Percentiles rank a stretch among this genome's conserved stretches.
These are phyloP conservation scores for Suhomyces choctaworum DNA, from an alignment of 1,139 yeast genomes.

Conservation along the genomic window DNA sequence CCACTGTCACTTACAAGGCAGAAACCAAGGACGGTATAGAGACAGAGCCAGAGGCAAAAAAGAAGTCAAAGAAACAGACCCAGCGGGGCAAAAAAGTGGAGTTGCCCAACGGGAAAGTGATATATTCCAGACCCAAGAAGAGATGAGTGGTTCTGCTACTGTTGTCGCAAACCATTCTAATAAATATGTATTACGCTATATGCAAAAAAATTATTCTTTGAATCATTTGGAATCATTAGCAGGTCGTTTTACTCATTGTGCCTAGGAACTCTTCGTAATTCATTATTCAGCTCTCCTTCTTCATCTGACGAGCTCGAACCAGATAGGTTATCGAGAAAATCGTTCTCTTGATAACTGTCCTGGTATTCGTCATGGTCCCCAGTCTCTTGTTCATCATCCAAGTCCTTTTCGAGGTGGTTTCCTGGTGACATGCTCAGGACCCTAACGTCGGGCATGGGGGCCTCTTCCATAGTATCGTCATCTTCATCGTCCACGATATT, in stretches of 20 bases:
- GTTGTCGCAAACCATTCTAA: no score
- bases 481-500: constrained; percentile 15
- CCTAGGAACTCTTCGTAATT: constrained; percentile 41
- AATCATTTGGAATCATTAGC: not conserved
- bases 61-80: constrained; percentile 32
- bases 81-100: constrained; percentile 48
- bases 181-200: no score
- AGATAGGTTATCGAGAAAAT: constrained; percentile 37
- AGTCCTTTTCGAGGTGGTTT: constrained; percentile 10
- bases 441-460: constrained; percentile 21
- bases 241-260: constrained; percentile 26
- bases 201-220: no score
- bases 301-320: constrained; percentile 43
- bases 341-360: constrained; percentile 24
- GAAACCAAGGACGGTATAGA: constrained; percentile 10
- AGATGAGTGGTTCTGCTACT: no score
- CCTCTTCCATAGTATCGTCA: constrained; percentile 21
- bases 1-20: constrained; percentile 24
- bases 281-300: constrained; percentile 22
- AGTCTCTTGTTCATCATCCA: constrained; percentile 22
- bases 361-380: constrained; percentile 26
- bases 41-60: constrained; percentile 17
- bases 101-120: constrained; percentile 62
- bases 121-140: constrained; percentile 43
- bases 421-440: constrained; percentile 28